phyloP scores from a whole-genome alignment of 1,284 basidiomycete species.

The Anthracocystis setariae region DNA sequence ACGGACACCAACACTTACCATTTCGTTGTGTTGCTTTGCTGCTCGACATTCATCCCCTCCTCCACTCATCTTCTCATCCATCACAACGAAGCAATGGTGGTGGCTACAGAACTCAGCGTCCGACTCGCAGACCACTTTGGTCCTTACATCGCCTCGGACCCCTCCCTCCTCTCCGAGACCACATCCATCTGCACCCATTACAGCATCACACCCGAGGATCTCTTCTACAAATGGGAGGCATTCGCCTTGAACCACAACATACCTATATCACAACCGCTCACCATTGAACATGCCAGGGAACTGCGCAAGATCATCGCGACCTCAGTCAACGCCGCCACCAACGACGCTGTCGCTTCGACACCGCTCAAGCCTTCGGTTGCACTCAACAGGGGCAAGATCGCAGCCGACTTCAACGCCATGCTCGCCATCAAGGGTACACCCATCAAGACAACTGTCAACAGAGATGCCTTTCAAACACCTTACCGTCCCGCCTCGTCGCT shows the following conservation, averaged over 20 bases:
- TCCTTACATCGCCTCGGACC: conserved; percentile 29
- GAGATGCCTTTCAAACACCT: conserved; percentile 25
- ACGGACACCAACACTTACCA: too few species aligned
- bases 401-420: conserved; percentile 21
- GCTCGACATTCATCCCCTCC: background rate
- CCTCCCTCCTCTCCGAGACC: conserved; percentile 36
- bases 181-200: conserved; percentile 50
- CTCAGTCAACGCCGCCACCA: conserved; percentile 21
- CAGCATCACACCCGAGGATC: conserved; percentile 43
- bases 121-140: conserved; percentile 41
- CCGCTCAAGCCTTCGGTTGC: conserved; percentile 39
- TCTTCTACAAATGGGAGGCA: conserved; percentile 61
- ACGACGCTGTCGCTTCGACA: conserved; percentile 1
- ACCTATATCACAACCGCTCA: conserved; percentile 35
- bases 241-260: conserved; percentile 47
- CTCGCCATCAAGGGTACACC: conserved; percentile 37
- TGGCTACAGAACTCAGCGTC: conserved; percentile 25
- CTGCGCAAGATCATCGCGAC: conserved; percentile 45
- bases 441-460: conserved; percentile 7
- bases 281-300: conserved; percentile 45
- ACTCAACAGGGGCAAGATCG: conserved; percentile 28
- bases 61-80: background rate
- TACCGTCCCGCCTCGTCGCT: conserved; percentile 1
- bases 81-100: conserved; percentile 6
- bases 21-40: background rate